These are phyloP conservation scores for Trichophyton mentagrophytes DNA, from an alignment of 2,329 filamentous ascomycete genomes.

Conservation along the genomic window DNA sequence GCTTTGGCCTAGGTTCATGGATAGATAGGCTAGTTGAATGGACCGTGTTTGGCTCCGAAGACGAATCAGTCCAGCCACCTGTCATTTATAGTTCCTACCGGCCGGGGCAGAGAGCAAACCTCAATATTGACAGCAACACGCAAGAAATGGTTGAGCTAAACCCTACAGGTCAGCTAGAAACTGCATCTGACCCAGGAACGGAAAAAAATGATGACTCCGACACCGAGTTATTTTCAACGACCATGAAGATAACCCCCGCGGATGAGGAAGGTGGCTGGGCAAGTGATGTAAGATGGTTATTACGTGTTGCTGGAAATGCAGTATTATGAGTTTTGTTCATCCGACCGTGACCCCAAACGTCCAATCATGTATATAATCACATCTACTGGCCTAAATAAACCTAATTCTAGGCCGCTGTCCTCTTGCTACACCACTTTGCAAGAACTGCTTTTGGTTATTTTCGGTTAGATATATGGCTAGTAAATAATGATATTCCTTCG, in stretches of 20 bases:
- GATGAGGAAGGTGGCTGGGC: slow-evolving; percentile 40
- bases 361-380: background rate
- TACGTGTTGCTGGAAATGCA: slow-evolving; percentile 37
- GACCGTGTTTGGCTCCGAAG: slow-evolving; percentile 43
- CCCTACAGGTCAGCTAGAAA: background rate
- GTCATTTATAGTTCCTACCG: slow-evolving; percentile 19
- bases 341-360: background rate
- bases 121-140: background rate
- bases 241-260: slow-evolving; percentile 20
- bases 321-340: background rate
- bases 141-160: background rate
- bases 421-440: background rate
- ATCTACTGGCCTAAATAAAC: background rate
- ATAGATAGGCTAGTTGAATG: slow-evolving; percentile 47
- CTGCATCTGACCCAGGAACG: slow-evolving; percentile 15
- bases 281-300: slow-evolving; percentile 43
- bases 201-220: slow-evolving; percentile 19
- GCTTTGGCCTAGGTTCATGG: slow-evolving; percentile 44
- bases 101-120: slow-evolving; percentile 1
- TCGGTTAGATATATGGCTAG: too few relatives aligned
- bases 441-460: background rate
- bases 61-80: slow-evolving; percentile 23
- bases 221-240: background rate
- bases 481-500: too few relatives aligned
- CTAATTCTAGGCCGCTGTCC: background rate